Base-by-base conservation (phyloP, 306 rosid species). In the Begonia loranthoides region DNA sequence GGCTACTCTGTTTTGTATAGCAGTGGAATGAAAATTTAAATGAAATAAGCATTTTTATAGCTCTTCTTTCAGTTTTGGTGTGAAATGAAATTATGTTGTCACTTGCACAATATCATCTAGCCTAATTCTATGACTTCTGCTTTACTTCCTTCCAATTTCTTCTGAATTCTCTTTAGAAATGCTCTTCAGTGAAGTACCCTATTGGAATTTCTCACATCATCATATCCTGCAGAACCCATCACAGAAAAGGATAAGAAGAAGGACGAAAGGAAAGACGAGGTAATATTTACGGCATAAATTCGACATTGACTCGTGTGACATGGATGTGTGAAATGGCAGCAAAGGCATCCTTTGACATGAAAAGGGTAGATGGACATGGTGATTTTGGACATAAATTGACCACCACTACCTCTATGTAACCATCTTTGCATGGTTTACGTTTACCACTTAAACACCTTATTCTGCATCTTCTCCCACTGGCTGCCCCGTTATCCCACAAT, bases 401-500 rank as follows among this genome's bases (percentile, higher is more conserved):
- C 13, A 85, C 80, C 43, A 69, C 68, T 13, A 81, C 92, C 1
- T 76, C 84, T 16, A 85, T 61, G 9, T 57, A 70, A 11, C 63
- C 78, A 19, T 66, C 61, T 57, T 74, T 85, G 75, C 95, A 85
- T n/a, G 95, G 82, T 13, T 55, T 73, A 1, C 61, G 66, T 7
- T 62, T 48, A 10, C 94, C 87, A 66, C 90, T 84, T 46, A 84
- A 46, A 21, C 95, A 85, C 45, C 87, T 61, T 49, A 79, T 12
- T 69, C 75, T 72, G 71, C 81, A 85, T n/a, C 80, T 53, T 56
- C 92, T 66, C 33, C 92, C 95, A 55, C 92, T 78, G 0, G 95
- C 84, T 2, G 85, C 94, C 0, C 94, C 94, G 12, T 83, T 79
- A 28, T 83, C 94, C 94, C 94, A 83, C 24, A 79, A 60, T 9